These are phyloP conservation scores for Ceratocystis eucalypticola DNA, from an alignment of 2,329 filamentous ascomycete genomes.

Conservation along the genomic window DNA sequence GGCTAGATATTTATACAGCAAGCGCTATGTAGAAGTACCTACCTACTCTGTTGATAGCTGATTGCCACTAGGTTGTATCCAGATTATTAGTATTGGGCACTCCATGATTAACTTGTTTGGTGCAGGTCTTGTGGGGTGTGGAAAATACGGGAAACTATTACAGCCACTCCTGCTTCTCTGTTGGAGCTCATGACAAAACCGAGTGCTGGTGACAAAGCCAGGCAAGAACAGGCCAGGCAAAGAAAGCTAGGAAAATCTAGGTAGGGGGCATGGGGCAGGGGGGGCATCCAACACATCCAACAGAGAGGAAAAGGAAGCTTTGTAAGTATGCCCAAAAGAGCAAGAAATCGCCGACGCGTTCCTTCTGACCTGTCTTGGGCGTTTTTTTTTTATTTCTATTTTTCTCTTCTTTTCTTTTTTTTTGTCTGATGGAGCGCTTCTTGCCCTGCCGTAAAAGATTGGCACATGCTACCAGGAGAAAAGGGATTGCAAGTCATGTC, in stretches of 20 bases:
- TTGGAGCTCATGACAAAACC: neutral
- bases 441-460: neutral
- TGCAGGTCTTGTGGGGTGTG: neutral
- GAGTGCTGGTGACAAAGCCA: neutral
- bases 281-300: neutral
- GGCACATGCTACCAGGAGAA: neutral
- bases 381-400: neutral
- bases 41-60: neutral
- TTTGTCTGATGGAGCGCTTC: neutral
- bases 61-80: slow-evolving; percentile 6
- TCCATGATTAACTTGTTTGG: slow-evolving; percentile 1
- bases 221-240: neutral
- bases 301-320: neutral
- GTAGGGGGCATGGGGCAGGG: neutral
- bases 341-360: neutral
- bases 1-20: slow-evolving; percentile 1
- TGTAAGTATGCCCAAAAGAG: neutral
- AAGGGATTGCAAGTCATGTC: neutral
- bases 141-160: neutral
- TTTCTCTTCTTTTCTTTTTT: neutral
- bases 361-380: neutral
- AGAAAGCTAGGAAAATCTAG: neutral
- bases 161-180: neutral
- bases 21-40: neutral
- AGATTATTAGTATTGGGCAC: slow-evolving; percentile 7